A percentile compares a stretch with the other conserved stretches of the same genome.
These are phyloP conservation scores for Aphanomyces astaci DNA, from an alignment of 352 stramenopile species.

Conservation along the genomic window DNA sequence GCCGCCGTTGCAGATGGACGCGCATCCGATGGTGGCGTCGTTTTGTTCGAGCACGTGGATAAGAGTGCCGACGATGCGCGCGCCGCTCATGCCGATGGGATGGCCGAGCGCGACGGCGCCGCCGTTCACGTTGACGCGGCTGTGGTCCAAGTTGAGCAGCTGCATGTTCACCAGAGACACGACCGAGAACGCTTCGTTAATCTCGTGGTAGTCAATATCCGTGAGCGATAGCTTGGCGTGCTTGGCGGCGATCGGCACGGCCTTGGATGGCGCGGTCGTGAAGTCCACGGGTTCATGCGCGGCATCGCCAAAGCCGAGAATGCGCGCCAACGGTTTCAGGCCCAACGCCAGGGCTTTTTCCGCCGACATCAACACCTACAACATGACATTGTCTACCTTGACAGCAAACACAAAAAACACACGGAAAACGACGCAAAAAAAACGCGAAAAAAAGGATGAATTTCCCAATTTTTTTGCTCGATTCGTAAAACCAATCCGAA, in stretches of 20 bases:
- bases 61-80: slow-evolving; percentile 89
- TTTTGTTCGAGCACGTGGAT: slow-evolving; percentile 89
- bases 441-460: too few relatives aligned
- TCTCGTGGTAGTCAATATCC: slow-evolving; percentile 95
- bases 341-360: slow-evolving; percentile 56
- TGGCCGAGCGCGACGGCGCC: slow-evolving; percentile 67
- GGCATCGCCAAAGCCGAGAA: slow-evolving; percentile 61
- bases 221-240: slow-evolving; percentile 65
- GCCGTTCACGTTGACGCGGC: slow-evolving; percentile 92
- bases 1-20: slow-evolving; percentile 96
- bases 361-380: slow-evolving; percentile 83
- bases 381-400: too few relatives aligned
- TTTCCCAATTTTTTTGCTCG: too few relatives aligned
- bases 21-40: slow-evolving; percentile 82
- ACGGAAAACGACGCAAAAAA: too few relatives aligned
- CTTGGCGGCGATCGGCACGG: slow-evolving; percentile 80
- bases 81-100: slow-evolving; percentile 59
- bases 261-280: slow-evolving; percentile 88
- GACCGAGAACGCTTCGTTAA: slow-evolving; percentile 97
- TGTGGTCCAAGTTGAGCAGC: slow-evolving; percentile 79
- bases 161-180: slow-evolving; percentile 91
- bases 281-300: slow-evolving; percentile 85
- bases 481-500: too few relatives aligned
- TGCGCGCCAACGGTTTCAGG: slow-evolving; percentile 50
- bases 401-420: not conserved